Base-by-base conservation (phyloP, 176 grass and related monocot species). In the Carex cristatella region DNA sequence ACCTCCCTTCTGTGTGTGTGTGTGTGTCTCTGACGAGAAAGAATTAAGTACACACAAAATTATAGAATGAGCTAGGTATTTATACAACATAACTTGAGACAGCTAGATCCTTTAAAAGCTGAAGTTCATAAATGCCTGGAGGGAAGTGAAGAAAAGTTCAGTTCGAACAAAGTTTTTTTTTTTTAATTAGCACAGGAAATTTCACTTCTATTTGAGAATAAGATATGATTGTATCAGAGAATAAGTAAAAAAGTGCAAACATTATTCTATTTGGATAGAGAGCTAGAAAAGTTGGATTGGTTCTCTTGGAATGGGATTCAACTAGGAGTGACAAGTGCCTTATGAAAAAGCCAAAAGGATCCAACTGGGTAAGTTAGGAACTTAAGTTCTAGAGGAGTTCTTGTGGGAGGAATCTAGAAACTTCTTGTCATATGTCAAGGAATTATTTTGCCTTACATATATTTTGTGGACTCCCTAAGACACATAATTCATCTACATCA, bases 221-320 rank as follows among this genome's bases (percentile, higher is more conserved):
- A 70, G 66, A 70, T 70, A 44, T 37, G 14, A 70, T 8, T 70
- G 14, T 40, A 70, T n/a, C 67, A 70, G 13, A 70, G 37, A 70
- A 70, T 44, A 70, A 70, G 7, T 66, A 32, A 27, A 32, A 27
- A 35, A 66, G 35, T 70, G 37, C 67, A 70, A 18, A 44, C 35
- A 70, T 70, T 70, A 70, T 70, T 70, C 67, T 70, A 70, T 44
- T 70, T n/a, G 67, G 67, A 42, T 38, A 70, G 67, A 44, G 67
- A 40, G 67, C 32, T 38, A 61, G 55, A 37, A 44, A 37, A 80
- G 6, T 62, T 80, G 54, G 56, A 59, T 58, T 42, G 14, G 30
- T 61, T 80, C 18, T 59, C 54, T 80, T 61, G 53, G 30, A n/a
- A 1, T 80, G 51, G 51, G 57, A 56, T 80, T 61, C 56, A 80